Evolutionary conservation across 2,329 filamentous ascomycete species (phyloP), one percentile per base, ranked within the genome.

Genomic region (Zalaria obscura): DNA sequence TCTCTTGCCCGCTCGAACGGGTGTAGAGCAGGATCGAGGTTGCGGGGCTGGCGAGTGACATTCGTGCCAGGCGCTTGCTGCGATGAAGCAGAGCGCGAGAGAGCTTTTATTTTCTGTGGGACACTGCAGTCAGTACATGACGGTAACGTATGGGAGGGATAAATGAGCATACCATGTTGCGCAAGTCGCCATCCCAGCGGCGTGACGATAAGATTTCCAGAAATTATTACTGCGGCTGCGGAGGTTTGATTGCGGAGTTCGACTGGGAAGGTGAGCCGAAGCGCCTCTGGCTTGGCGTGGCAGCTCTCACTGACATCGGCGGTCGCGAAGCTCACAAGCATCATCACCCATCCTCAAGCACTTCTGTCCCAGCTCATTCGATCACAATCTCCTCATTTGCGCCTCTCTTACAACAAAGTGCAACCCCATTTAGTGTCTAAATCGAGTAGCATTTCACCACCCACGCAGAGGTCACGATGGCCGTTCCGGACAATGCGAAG

Each of bases 1-100:
- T 94, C 88, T 61, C 87, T 72, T 37, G 88, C 88, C 55, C 86
- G 74, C 64, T 93, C 87, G 63, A 95, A 94, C 2, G 85, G 88
- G 64, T 94, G 87, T 45, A 89, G 73, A 35, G 83, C 79, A 27
- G 88, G 83, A 64, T 93, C 84, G 54, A 93, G 60, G 62, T 83
- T 84, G 50, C 78, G 74, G 45, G 78, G 76, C 52, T 75, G 67
- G 55, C 78, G 80, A 40, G 75, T 63, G 41, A 78, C 73, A 59
- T 74, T 73, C 42, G 77, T 76, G 45, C 80, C 80, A 11, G 78
- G 72, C 27, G 79, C 72, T 60, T 83, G 78, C 51, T 78, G 71
- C 43, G 76, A 72, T 53, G 73, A 68, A 35, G 75, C 66, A 27
- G 80, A 75, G 51, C 80, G 75, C 49, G 70, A 76, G 52, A 86